Evolutionary conservation across 345 rosid species (phyloP).

Genomic region (Citrus maxima): DNA sequence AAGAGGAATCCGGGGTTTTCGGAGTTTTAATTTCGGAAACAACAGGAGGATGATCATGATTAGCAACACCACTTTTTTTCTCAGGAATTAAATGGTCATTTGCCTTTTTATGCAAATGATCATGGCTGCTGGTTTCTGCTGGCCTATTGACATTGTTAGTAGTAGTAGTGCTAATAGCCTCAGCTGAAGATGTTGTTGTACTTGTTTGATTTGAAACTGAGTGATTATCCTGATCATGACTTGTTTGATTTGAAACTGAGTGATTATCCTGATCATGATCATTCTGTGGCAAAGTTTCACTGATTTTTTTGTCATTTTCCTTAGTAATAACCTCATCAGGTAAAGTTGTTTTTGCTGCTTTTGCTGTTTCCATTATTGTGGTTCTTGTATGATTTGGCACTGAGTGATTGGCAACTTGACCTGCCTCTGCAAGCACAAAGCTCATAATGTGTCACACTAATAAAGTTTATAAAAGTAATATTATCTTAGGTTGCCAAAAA

Average conservation of each 20-base stretch:
- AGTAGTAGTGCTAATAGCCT: background rate
- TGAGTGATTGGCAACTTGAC: conserved; percentile 6
- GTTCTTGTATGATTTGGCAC: conserved; percentile 1
- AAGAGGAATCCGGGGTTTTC: conserved; percentile 25
- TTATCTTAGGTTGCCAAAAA: too few species aligned
- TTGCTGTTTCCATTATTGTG: background rate
- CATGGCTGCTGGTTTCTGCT: background rate
- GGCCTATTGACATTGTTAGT: background rate
- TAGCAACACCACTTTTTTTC: conserved; percentile 17
- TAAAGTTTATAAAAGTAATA: background rate
- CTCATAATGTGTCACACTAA: background rate
- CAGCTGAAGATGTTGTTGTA: background rate
- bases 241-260: background rate
- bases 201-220: background rate
- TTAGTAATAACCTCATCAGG: conserved; percentile 1
- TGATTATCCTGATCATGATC: background rate
- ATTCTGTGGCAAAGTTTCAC: background rate
- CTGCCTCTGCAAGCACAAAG: conserved; percentile 31
- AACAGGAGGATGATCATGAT: background rate
- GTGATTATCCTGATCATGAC: background rate
- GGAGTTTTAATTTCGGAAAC: conserved; percentile 2
- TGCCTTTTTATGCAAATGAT: conserved; percentile 13
- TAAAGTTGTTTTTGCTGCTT: background rate
- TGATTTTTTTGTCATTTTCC: conserved; percentile 17
- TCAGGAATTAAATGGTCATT: conserved; percentile 6